Base-by-base conservation (phyloP, 1,284 basidiomycete species). In the Ustilago lituana region DNA sequence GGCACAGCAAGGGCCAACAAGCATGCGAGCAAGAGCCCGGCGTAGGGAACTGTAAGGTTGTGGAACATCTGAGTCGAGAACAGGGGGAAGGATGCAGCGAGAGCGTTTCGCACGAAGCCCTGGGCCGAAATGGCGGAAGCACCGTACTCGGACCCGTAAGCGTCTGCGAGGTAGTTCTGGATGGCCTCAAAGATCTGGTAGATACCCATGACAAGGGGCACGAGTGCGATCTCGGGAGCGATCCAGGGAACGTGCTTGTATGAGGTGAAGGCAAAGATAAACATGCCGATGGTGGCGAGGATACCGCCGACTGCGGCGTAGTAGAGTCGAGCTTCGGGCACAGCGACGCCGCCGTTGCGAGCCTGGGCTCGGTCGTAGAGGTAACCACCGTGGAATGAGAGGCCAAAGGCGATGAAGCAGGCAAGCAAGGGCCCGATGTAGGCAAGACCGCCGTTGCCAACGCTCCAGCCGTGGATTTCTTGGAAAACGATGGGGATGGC, bases 401-500 rank as follows among this genome's bases (percentile, higher is more conserved):
- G 46, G 17, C 55, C 76, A 52, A 66, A 81, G 2, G 78, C 80
- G 46, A 80, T 32, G 70, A 81, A 77, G 62, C 76, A 80, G 14
- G 77, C 82, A 15, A 74, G 44, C 33, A 72, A 38, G 31, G 80
- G 76, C 10, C 77, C 72, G 55, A 82, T 72, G 72, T 82, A 81
- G 27, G 82, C 71, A 4, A 83, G 69, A 27, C 82, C 82, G n/a
- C 58, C 70, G 43, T 76, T 77, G 10, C 82, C 82, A 31, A 74
- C 75, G 32, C 64, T 58, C 80, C 81, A 83, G 41, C 77, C 76
- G 71, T 77, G 79, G 53, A 79, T 79, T 31, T 76, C 74, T 39
- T 76, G 66, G 69, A 82, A 82, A 35, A 78, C 75, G 48, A 83
- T 66, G 20, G 82, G 81, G 38, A 82, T 81, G 22, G 74, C 80